Evolutionary conservation across 345 rosid species (phyloP).

Genomic region (Sisymbrium altissimum): DNA sequence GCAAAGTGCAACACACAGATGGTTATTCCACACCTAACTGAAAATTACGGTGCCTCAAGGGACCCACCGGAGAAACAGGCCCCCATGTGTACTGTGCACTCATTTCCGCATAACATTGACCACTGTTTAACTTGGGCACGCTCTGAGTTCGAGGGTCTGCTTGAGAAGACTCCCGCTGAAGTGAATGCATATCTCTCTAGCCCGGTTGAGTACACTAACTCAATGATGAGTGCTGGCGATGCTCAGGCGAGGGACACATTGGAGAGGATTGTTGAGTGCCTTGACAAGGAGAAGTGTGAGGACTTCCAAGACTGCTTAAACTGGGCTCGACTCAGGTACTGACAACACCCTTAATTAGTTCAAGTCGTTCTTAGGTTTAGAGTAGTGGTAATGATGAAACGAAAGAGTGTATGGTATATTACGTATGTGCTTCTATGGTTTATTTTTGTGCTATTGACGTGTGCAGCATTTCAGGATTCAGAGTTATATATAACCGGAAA

Average conservation of each 20-base stretch:
- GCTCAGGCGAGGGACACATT: constrained; percentile 95
- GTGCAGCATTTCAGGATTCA: neutral
- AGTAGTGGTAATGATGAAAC: neutral
- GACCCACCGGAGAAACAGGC: constrained; percentile 99
- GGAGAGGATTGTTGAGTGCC: constrained; percentile 87
- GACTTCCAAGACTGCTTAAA: constrained; percentile 87
- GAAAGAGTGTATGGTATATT: neutral
- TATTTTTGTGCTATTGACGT: neutral
- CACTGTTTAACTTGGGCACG: constrained; percentile 99
- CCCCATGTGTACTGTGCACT: constrained; percentile 99
- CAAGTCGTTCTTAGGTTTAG: neutral
- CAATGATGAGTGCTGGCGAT: constrained; percentile 81
- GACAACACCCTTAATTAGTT: neutral
- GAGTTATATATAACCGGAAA: neutral
- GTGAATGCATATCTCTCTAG: constrained; percentile 85
- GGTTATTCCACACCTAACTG: constrained; percentile 97
- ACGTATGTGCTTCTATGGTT: neutral
- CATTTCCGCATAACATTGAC: constrained; percentile 98
- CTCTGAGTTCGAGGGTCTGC: constrained; percentile 96
- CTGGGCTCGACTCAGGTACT: constrained; percentile 93
- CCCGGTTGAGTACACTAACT: constrained; percentile 65
- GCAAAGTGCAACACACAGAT: constrained; percentile 97
- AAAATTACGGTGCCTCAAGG: constrained; percentile 97
- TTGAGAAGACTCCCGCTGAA: constrained; percentile 97
- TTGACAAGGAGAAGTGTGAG: constrained; percentile 81